Evolutionary conservation across 768 basidiomycete species (phyloP).

Genomic region (Hericium rajendrae): DNA sequence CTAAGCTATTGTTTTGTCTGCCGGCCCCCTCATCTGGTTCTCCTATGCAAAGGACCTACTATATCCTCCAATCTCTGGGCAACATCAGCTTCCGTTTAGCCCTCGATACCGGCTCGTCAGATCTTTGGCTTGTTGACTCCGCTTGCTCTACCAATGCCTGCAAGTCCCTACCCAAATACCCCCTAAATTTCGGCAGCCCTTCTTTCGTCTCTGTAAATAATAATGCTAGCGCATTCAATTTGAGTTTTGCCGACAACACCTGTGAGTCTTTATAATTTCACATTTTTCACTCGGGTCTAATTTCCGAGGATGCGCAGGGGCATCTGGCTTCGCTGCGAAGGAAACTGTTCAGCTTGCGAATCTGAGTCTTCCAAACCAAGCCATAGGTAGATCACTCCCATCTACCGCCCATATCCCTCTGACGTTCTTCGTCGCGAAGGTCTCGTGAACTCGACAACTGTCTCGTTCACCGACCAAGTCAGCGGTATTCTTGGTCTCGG

Average conservation of each 20-base stretch:
- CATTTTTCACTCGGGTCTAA: neutral
- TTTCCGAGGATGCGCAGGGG: conserved; percentile 30
- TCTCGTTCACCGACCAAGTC: conserved; percentile 49
- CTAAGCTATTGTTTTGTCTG: neutral
- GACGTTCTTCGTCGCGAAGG: conserved; percentile 26
- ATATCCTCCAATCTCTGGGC: conserved; percentile 48
- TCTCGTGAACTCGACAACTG: conserved; percentile 50
- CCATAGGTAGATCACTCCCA: conserved; percentile 40
- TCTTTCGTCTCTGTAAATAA: conserved; percentile 52
- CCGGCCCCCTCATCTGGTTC: neutral
- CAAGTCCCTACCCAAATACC: conserved; percentile 55
- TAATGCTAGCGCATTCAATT: conserved; percentile 51
- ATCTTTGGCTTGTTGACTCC: conserved; percentile 64
- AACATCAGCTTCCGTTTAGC: conserved; percentile 57
- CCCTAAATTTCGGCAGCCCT: conserved; percentile 54
- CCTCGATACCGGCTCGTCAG: conserved; percentile 67
- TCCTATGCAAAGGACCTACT: conserved; percentile 48
- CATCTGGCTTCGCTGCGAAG: conserved; percentile 59
- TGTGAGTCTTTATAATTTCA: conserved; percentile 31
- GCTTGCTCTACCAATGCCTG: conserved; percentile 49
- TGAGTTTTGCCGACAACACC: conserved; percentile 60
- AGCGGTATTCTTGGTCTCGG: conserved; percentile 73
- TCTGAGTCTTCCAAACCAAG: conserved; percentile 49
- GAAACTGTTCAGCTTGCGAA: conserved; percentile 56
- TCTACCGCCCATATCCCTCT: too few relatives aligned